These are phyloP conservation scores for Pelargonium nanum DNA, from an alignment of 345 rosid species.

Conservation along the genomic window DNA sequence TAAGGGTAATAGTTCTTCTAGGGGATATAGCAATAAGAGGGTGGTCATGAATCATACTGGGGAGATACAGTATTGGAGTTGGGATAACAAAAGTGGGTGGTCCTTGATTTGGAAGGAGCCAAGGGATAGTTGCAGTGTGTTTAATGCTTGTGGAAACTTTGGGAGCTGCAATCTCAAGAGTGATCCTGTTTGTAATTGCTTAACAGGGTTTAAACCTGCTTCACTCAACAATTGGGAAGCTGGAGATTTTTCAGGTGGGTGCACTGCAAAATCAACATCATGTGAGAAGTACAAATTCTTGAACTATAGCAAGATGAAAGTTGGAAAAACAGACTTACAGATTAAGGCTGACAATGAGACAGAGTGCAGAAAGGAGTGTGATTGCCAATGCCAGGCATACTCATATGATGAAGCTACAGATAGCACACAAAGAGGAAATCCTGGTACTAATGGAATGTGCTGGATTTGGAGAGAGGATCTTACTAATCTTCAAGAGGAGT, in stretches of 20 bases:
- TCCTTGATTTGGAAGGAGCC: slow-evolving; percentile 20
- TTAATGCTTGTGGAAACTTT: slow-evolving; percentile 15
- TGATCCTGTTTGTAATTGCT: slow-evolving; percentile 21
- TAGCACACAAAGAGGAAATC: background rate
- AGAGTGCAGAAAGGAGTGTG: slow-evolving; percentile 15
- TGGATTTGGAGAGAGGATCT: slow-evolving; percentile 20
- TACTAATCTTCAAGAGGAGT: slow-evolving; percentile 6
- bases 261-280: slow-evolving; percentile 2
- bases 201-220: slow-evolving; percentile 24
- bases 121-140: slow-evolving; percentile 9
- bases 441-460: slow-evolving; percentile 9
- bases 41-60: slow-evolving; percentile 23
- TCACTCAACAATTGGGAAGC: slow-evolving; percentile 9
- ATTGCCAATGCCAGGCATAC: slow-evolving; percentile 25
- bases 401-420: slow-evolving; percentile 8
- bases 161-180: slow-evolving; percentile 22
- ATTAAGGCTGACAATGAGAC: background rate
- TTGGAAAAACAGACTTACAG: background rate
- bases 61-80: slow-evolving; percentile 8
- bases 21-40: background rate
- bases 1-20: rapidly evolving
- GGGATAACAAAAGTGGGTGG: background rate
- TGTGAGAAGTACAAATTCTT: slow-evolving; percentile 16
- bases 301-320: slow-evolving; percentile 13
- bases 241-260: slow-evolving; percentile 10